Evolutionary conservation across 768 basidiomycete species (phyloP), one percentile per base, ranked within the genome.

Genomic region (Boletus speciosus): DNA sequence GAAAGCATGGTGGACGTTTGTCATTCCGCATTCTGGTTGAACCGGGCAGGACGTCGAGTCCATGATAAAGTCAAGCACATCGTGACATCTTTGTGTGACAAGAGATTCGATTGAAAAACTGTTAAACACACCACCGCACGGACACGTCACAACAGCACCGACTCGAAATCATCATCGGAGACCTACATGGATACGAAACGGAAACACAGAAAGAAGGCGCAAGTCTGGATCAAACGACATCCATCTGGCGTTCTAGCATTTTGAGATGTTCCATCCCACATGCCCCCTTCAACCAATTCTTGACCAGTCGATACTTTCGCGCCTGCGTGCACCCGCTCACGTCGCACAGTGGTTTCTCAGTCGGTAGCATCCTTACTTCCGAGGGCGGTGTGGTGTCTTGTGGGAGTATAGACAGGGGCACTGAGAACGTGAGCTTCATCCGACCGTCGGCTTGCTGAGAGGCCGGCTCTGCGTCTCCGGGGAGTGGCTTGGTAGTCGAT

Each of bases 191-290:
- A 45, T 8, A 11, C 43, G 11, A 19, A 44, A 44, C 1, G 29
- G 9, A 31, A 31, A 31, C 29, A 19, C n/a, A 38, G 4, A 19
- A 21, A n/a, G 15, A 41, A 2, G 19, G 21, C 11, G 5, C 11
- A 27, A 19, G 19, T 14, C 29, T 14, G 3, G 14, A 38, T 61
- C 50, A 57, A 38, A 42, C 44, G 1, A 42, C 36, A 5, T 47
- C 43, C 51, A 61, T 57, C 47, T 61, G 59, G 29, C 27, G 55
- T 56, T 85, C 81, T 40, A 89, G 64, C 11, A 76, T 49, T 57
- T 81, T 84, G 61, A 90, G 71, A 71, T 89, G 87, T 1, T 63
- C 67, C 65, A 88, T 81, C 15, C 85, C 86, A 65, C 88, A 90
- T 1, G 78, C 78, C 0, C 78, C 86, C 49, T 69, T 73, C 19